Conservation (phyloP, 2,329 filamentous ascomycete genomes). For the Phialocephala subalpina region DNA sequence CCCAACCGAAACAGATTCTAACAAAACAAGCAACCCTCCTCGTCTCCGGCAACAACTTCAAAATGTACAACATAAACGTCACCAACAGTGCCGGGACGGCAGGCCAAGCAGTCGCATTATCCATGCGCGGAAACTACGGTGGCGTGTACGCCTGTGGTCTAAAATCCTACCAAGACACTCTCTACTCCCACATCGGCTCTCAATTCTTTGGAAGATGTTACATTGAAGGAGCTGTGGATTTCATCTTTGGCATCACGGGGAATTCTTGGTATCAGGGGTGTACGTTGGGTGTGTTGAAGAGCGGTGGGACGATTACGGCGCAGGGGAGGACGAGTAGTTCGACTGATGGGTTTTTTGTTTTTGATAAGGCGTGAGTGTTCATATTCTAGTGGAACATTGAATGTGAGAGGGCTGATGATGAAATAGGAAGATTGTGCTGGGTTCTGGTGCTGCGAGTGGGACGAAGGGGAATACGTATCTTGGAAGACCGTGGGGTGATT, state of each 20-base stretch:
- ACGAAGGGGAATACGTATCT: slow-evolving; percentile 53
- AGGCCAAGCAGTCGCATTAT: slow-evolving; percentile 59
- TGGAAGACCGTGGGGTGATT: slow-evolving; percentile 60
- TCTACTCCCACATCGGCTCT: slow-evolving; percentile 55
- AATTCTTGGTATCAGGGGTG: slow-evolving; percentile 59
- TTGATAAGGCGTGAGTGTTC: slow-evolving; percentile 48
- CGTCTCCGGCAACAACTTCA: slow-evolving; percentile 52
- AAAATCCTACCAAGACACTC: slow-evolving; percentile 61
- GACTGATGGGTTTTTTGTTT: slow-evolving; percentile 58
- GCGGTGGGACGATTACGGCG: slow-evolving; percentile 54
- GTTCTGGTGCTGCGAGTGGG: slow-evolving; percentile 21
- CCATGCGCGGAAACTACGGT: slow-evolving; percentile 55
- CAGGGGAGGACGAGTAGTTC: slow-evolving; percentile 58
- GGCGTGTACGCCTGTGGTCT: slow-evolving; percentile 63
- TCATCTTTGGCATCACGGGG: slow-evolving; percentile 62
- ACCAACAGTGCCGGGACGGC: slow-evolving; percentile 55
- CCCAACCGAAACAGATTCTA: neutral
- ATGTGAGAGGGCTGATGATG: neutral
- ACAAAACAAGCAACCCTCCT: slow-evolving; percentile 31
- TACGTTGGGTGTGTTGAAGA: slow-evolving; percentile 53
- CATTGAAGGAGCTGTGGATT: slow-evolving; percentile 64
- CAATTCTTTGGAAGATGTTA: slow-evolving; percentile 62
- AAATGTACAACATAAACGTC: slow-evolving; percentile 66
- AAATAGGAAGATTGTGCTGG: slow-evolving; percentile 22
- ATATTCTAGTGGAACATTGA: neutral